Evolutionary conservation across 306 rosid species (phyloP).

Genomic region (Vigna reflexopilosa): DNA sequence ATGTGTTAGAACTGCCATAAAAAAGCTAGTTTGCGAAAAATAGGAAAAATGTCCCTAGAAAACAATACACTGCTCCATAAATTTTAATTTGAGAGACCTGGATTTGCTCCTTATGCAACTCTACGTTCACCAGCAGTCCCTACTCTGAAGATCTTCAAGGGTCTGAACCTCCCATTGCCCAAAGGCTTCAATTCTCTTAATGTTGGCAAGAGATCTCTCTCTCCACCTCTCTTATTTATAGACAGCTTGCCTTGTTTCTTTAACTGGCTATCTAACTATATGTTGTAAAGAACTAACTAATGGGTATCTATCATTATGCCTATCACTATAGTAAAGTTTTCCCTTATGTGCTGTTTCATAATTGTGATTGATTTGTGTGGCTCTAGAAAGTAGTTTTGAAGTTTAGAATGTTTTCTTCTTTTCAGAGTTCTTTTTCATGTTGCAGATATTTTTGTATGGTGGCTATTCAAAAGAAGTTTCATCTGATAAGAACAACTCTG

Average conservation of each 20-base stretch:
- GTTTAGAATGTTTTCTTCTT: constrained; percentile 31
- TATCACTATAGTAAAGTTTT: constrained; percentile 15
- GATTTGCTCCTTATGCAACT: neutral
- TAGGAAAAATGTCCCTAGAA: neutral
- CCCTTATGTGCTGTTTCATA: constrained; percentile 7
- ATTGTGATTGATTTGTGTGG: constrained; percentile 29
- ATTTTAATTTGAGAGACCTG: neutral
- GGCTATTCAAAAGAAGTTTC: constrained; percentile 97
- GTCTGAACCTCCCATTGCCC: neutral
- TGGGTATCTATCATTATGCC: constrained; percentile 24
- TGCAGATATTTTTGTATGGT: constrained; percentile 91
- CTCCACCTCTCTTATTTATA: neutral
- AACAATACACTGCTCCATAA: neutral
- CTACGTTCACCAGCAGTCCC: neutral
- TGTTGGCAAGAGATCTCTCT: neutral
- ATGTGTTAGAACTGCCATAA: neutral
- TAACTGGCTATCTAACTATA: neutral
- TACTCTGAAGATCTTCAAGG: neutral
- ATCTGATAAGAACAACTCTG: constrained; percentile 74
- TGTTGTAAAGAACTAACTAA: neutral
- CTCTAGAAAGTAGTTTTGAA: constrained; percentile 29
- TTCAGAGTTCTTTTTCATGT: constrained; percentile 42
- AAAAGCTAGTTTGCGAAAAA: neutral
- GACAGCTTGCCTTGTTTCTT: neutral
- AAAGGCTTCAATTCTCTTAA: constrained; percentile 2